Percentiles rank a stretch among this genome's conserved stretches.
Conservation (phyloP, 1,284 basidiomycete species). For the Porogramme epimiltina region DNA sequence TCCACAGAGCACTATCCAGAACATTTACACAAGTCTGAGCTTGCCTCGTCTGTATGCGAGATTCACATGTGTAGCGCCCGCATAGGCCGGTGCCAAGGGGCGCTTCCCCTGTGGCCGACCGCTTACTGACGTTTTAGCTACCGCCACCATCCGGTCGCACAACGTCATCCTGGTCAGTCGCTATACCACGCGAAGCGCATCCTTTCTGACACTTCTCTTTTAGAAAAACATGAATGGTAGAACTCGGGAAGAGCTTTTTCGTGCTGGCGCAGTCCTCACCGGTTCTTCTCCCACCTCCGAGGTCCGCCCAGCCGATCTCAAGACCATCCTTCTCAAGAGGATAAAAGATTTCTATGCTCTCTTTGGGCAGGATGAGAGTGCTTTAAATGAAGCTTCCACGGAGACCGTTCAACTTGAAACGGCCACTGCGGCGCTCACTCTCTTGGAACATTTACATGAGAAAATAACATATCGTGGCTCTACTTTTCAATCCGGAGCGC, state of each 20-base stretch:
- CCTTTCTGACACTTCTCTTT: not conserved
- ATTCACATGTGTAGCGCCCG: too few species aligned
- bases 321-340: conserved; percentile 9
- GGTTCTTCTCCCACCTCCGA: conserved; percentile 10
- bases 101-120: too few species aligned
- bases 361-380: not conserved
- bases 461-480: conserved; percentile 19
- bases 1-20: too few species aligned
- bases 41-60: too few species aligned
- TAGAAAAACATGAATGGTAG: not conserved
- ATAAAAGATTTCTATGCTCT: conserved; percentile 4
- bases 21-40: too few species aligned
- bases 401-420: conserved; percentile 53
- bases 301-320: conserved; percentile 9
- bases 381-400: conserved; percentile 28
- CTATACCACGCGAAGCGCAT: too few species aligned
- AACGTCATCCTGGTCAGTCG: too few species aligned
- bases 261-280: conserved; percentile 10
- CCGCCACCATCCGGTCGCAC: too few species aligned
- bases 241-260: conserved; percentile 4
- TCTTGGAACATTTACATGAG: conserved; percentile 54
- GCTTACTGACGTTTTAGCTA: too few species aligned
- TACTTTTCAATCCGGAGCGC: not conserved
- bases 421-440: conserved; percentile 55
- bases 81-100: too few species aligned